Conservation (phyloP, 495 filamentous ascomycete species). For the Aspergillus carlsbadensis region DNA sequence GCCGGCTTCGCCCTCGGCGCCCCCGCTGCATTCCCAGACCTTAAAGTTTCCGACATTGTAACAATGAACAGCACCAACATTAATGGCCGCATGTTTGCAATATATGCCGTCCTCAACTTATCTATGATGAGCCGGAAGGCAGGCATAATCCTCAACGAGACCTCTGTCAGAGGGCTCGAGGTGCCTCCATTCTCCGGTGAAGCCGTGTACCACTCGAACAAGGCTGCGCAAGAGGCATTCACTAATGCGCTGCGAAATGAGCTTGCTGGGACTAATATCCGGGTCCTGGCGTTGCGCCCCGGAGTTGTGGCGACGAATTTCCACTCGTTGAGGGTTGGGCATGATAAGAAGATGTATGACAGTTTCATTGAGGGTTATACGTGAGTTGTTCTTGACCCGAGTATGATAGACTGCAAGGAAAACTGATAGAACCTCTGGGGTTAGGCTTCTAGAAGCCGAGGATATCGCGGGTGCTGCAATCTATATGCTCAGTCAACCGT, state of each 20-base stretch:
- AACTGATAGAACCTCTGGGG: too few relatives aligned
- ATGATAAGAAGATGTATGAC: conserved; percentile 30
- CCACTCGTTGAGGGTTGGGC: conserved; percentile 33
- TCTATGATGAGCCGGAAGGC: conserved; percentile 20
- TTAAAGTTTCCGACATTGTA: conserved; percentile 25
- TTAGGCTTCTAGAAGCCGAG: too few relatives aligned
- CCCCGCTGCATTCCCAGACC: conserved; percentile 24
- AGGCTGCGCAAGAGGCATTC: conserved; percentile 39
- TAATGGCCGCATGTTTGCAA: conserved; percentile 32
- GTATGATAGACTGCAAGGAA: too few relatives aligned
- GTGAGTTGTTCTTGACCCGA: too few relatives aligned
- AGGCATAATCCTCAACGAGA: conserved; percentile 41
- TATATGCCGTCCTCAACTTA: conserved; percentile 32
- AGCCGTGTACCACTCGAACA: conserved; percentile 40
- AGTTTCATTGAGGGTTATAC: conserved; percentile 33
- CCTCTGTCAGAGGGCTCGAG: conserved; percentile 36
- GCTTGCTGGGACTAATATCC: conserved; percentile 33
- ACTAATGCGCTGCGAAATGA: conserved; percentile 38
- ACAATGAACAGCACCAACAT: conserved; percentile 37
- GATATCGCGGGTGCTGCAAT: conserved; percentile 33
- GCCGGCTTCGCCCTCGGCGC: conserved; percentile 39
- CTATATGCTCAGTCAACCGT: conserved; percentile 17
- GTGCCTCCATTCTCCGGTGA: conserved; percentile 37
- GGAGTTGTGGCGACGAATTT: conserved; percentile 41
- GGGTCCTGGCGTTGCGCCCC: conserved; percentile 35